These are phyloP conservation scores for Hypoxylon perforatum DNA, from an alignment of 495 filamentous ascomycete genomes.

Conservation along the genomic window DNA sequence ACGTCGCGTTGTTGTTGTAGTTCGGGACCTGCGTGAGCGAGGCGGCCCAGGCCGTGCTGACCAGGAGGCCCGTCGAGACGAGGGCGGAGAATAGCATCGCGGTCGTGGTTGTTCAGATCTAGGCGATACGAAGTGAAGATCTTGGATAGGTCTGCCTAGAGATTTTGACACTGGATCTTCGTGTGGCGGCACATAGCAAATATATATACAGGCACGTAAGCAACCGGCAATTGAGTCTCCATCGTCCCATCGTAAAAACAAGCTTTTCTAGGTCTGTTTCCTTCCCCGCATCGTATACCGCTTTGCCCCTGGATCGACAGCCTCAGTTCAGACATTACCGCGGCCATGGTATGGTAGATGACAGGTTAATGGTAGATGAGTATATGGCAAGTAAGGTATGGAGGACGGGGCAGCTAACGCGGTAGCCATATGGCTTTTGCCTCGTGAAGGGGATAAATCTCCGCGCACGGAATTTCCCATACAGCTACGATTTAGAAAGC, in stretches of 20 bases:
- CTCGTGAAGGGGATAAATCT: background rate
- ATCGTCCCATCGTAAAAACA: slow-evolving; percentile 20
- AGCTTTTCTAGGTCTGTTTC: slow-evolving; percentile 4
- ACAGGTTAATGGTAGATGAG: too few species aligned
- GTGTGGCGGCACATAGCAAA: background rate
- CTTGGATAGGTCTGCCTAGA: slow-evolving; percentile 8
- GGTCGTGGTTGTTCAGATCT: background rate
- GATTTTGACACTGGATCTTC: background rate
- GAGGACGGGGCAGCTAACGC: slow-evolving; percentile 14
- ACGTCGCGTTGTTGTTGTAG: slow-evolving; percentile 54
- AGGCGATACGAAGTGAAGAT: slow-evolving; percentile 1
- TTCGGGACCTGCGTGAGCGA: slow-evolving; percentile 49
- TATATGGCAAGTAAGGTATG: slow-evolving; percentile 2
- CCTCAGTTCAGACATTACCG: background rate
- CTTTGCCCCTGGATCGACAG: slow-evolving; percentile 30
- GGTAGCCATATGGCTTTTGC: background rate
- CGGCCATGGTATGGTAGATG: slow-evolving; percentile 1
- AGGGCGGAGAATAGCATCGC: slow-evolving; percentile 29
- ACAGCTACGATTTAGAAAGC: slow-evolving; percentile 11
- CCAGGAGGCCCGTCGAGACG: slow-evolving; percentile 30
- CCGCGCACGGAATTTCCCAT: slow-evolving; percentile 15
- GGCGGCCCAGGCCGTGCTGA: slow-evolving; percentile 39
- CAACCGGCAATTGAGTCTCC: slow-evolving; percentile 10
- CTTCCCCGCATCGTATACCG: slow-evolving; percentile 29
- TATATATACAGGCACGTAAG: slow-evolving; percentile 13